phyloP scores from a whole-genome alignment of 139 green algal species.

The Micractinium conductrix region DNA sequence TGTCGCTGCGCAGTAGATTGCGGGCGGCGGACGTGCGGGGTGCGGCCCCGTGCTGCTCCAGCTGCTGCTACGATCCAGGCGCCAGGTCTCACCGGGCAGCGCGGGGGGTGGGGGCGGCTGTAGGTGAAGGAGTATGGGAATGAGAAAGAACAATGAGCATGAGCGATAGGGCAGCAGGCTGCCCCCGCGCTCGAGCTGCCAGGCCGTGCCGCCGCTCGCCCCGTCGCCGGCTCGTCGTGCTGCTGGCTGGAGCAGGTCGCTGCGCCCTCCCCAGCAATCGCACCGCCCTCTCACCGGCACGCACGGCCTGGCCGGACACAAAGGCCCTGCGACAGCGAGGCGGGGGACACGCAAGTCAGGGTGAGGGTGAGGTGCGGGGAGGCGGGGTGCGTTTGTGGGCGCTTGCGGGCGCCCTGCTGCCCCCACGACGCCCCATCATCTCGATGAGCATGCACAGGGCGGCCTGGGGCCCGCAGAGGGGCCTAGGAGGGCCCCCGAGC shows the following conservation, averaged over 20 bases:
- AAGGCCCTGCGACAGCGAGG: constrained; percentile 15
- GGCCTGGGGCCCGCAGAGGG: not conserved
- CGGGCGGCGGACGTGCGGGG: too few species aligned
- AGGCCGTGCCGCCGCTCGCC: not conserved
- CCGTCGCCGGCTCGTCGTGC: too few species aligned
- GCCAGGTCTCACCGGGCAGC: constrained; percentile 11
- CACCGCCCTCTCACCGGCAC: not conserved
- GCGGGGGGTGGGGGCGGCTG: constrained; percentile 23
- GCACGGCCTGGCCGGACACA: constrained; percentile 30
- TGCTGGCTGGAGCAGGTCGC: too few species aligned
- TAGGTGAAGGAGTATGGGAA: not conserved
- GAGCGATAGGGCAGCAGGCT: not conserved
- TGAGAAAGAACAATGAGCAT: not conserved
- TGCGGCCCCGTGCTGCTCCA: not conserved
- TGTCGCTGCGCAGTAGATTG: not conserved
- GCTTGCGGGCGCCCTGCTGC: not conserved
- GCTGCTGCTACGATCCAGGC: not conserved
- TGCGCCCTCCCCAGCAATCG: too few species aligned
- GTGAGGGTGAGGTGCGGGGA: not conserved
- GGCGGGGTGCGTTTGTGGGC: not conserved
- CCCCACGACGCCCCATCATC: not conserved
- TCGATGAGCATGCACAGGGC: too few species aligned
- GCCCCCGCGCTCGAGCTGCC: not conserved
- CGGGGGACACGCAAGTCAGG: not conserved
- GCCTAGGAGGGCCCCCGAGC: not conserved